Percentiles rank a stretch among this genome's conserved stretches.
Conservation (phyloP, 75 land plant genomes). For the Azolla pinnata region DNA sequence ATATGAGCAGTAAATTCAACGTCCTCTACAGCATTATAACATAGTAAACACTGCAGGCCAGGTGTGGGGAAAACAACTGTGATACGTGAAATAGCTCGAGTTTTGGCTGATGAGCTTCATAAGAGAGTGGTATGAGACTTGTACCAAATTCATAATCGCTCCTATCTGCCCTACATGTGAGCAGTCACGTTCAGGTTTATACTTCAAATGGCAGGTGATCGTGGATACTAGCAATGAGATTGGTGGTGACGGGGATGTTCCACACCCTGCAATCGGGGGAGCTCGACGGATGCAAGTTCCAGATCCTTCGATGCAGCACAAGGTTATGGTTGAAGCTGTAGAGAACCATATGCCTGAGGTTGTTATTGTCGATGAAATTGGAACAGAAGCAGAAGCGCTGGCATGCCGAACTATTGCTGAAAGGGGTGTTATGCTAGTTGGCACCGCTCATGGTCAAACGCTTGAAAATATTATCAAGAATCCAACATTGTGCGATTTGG, state of each 20-base stretch:
- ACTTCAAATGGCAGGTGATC: conserved; percentile 36
- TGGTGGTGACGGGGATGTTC: conserved; percentile 70
- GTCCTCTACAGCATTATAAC: too few relatives aligned
- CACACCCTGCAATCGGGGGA: conserved; percentile 59
- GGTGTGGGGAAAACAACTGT: conserved; percentile 82
- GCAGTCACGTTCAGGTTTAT: neutral
- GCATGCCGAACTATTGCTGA: conserved; percentile 73
- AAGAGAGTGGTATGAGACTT: conserved; percentile 43
- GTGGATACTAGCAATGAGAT: conserved; percentile 78
- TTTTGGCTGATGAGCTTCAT: conserved; percentile 56
- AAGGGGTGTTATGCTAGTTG: conserved; percentile 70
- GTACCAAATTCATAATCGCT: neutral
- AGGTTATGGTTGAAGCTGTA: conserved; percentile 73
- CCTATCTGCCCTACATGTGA: neutral
- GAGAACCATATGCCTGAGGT: conserved; percentile 83
- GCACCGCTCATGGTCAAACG: conserved; percentile 64
- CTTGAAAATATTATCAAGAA: conserved; percentile 62
- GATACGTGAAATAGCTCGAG: conserved; percentile 65
- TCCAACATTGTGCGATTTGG: conserved; percentile 45
- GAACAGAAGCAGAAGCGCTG: conserved; percentile 58
- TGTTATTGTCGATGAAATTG: conserved; percentile 71
- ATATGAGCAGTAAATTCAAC: too few relatives aligned
- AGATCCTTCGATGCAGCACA: conserved; percentile 59
- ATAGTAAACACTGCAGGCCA: too few relatives aligned
- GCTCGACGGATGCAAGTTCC: conserved; percentile 77